Conservation (phyloP, 805 yeast species). For the Myxozyma udenii region DNA sequence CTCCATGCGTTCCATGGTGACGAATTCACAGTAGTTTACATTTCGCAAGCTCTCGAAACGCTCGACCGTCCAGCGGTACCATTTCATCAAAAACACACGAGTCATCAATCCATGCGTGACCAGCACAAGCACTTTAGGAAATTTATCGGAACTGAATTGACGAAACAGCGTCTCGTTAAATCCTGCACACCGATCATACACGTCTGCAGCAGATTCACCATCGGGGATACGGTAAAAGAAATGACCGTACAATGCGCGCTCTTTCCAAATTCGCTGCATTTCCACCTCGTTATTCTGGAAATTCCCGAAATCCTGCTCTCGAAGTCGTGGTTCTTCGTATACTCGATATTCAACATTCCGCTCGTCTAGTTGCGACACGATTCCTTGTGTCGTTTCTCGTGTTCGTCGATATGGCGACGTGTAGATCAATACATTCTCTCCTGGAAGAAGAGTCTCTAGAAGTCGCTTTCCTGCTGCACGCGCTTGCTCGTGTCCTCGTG, state of each 20-base stretch:
- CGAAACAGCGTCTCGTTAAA: conserved; percentile 84
- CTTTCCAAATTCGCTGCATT: conserved; percentile 80
- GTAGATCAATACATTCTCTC: conserved; percentile 65
- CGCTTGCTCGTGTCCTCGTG: conserved; percentile 54
- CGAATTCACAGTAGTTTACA: conserved; percentile 78
- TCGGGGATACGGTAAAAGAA: conserved; percentile 86
- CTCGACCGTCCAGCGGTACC: conserved; percentile 93
- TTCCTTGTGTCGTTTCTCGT: conserved; percentile 74
- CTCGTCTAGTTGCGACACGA: conserved; percentile 53
- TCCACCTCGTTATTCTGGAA: conserved; percentile 70
- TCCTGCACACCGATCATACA: conserved; percentile 84
- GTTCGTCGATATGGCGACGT: conserved; percentile 87
- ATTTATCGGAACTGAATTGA: conserved; percentile 64
- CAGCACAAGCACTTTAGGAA: conserved; percentile 76
- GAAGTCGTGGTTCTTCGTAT: conserved; percentile 83
- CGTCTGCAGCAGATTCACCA: conserved; percentile 96
- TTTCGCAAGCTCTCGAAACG: conserved; percentile 79
- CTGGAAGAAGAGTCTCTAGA: conserved; percentile 42
- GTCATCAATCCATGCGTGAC: conserved; percentile 96
- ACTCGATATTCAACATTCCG: conserved; percentile 53
- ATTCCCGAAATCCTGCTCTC: conserved; percentile 95
- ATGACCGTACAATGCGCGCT: conserved; percentile 83
- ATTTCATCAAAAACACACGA: conserved; percentile 85
- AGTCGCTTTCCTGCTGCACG: conserved; percentile 39
- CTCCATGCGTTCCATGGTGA: conserved; percentile 66